Evolutionary conservation across 495 filamentous ascomycete species (phyloP), one percentile per base, ranked within the genome.

Genomic region (Penicillium robsamsonii): DNA sequence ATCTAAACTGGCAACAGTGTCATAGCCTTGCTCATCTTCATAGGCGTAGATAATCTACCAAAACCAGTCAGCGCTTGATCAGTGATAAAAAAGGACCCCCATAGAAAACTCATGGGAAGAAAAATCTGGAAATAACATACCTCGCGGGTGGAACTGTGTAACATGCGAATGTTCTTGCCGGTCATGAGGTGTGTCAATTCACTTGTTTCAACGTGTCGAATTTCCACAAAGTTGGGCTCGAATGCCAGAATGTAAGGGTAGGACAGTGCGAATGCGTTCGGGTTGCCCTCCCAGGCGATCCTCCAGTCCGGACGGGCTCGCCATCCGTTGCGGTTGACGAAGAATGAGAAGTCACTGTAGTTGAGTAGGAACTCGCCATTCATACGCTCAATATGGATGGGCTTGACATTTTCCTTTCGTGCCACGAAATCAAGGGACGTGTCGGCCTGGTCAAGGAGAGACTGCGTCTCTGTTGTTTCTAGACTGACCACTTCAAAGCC

Each of bases 291-390:
- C 95, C 95, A 99, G 29, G 89, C 88, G 63, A 99, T 96, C 57
- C 85, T 87, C 95, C 95, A 99, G 66, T 99, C 95, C 17, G 92
- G 89, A 58, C 92, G 81, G 33, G 93, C 92, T 50, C 95, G 84
- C 95, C 95, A 99, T 25, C 95, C 95, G 69, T 99, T 96, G 50
- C 94, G 84, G 72, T 99, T 97, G 64, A 99, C 94, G 65, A 96
- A 99, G 81, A 99, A 97, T 18, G 90, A 95, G 70, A 96, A 97
- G 63, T 99, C 95, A 20, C 89, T 91, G 72, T 99, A 99, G 70
- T 96, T 97, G 51, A 99, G 83, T 41, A 99, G 80, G 81, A 99
- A 99, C 69, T 97, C 95, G 59, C 91, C 91, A 60, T 93, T 91
- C 64, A 97, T 84, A 18, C 95, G 87, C 69, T 97, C 96, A 66